phyloP scores from a whole-genome alignment of 495 filamentous ascomycete species.

The Jackrogersella minutella region DNA sequence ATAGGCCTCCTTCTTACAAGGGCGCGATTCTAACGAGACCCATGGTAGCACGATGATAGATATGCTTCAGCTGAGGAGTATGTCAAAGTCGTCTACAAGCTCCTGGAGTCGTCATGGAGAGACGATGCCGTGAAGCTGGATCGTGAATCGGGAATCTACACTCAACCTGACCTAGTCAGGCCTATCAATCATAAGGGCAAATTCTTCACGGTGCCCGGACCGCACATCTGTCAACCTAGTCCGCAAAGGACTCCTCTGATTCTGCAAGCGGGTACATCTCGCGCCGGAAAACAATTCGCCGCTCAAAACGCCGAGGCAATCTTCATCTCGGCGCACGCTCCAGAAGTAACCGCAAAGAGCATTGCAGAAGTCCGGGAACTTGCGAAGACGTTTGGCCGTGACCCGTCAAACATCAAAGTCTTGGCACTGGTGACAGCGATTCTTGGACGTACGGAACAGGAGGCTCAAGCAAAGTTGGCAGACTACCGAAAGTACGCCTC shows the following conservation, averaged over 20 bases:
- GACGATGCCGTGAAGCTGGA: constrained; percentile 70
- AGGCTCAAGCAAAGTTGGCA: constrained; percentile 59
- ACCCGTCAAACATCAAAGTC: constrained; percentile 62
- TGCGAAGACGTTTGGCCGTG: constrained; percentile 55
- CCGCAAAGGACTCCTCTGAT: constrained; percentile 72
- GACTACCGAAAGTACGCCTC: constrained; percentile 62
- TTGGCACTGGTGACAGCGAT: constrained; percentile 57
- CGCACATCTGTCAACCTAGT: constrained; percentile 69
- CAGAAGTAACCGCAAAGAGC: constrained; percentile 51
- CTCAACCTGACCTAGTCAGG: constrained; percentile 64
- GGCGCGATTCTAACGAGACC: neutral
- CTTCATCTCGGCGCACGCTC: constrained; percentile 60
- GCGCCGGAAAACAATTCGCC: constrained; percentile 69
- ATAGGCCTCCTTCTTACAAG: neutral
- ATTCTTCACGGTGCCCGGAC: constrained; percentile 70
- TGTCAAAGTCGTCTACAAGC: constrained; percentile 72
- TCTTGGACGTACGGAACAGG: constrained; percentile 62
- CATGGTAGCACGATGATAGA: constrained; percentile 67
- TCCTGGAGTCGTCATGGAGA: constrained; percentile 74
- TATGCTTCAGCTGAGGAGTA: constrained; percentile 75
- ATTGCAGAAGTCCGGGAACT: constrained; percentile 61
- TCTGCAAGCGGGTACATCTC: constrained; percentile 70
- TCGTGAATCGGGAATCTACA: constrained; percentile 63
- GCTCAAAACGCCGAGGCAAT: constrained; percentile 69
- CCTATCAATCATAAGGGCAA: constrained; percentile 73